phyloP scores from a whole-genome alignment of 148 eudicot species.

The Nyssa sinensis region DNA sequence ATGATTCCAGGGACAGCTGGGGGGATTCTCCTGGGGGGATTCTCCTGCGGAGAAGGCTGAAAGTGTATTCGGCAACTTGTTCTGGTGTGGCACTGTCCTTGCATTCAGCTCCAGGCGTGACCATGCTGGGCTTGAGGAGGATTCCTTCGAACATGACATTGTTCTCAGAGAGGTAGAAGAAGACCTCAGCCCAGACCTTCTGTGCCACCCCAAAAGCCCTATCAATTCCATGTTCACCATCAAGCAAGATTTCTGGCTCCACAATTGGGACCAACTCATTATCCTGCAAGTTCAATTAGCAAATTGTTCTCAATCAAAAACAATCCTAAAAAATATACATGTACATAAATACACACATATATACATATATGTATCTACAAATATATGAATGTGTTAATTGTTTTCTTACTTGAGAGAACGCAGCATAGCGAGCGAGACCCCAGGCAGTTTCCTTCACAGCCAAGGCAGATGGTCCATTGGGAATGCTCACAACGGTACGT shows the following conservation, averaged over 20 bases:
- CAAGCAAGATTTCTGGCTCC: slow-evolving; percentile 91
- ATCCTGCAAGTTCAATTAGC: slow-evolving; percentile 43
- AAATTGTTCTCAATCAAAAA: background rate
- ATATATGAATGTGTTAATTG: too few species aligned
- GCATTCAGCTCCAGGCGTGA: slow-evolving; percentile 94
- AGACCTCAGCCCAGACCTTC: slow-evolving; percentile 87
- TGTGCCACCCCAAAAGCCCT: slow-evolving; percentile 85
- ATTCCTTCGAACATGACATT: slow-evolving; percentile 89
- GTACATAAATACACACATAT: too few species aligned
- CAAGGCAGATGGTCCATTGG: slow-evolving; percentile 90
- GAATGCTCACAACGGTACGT: slow-evolving; percentile 99
- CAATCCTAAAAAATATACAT: too few species aligned
- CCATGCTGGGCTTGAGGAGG: slow-evolving; percentile 95
- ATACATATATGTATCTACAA: too few species aligned
- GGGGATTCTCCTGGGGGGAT: too few species aligned
- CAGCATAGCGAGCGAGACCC: slow-evolving; percentile 96
- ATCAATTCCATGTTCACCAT: slow-evolving; percentile 89
- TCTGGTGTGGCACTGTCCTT: slow-evolving; percentile 80
- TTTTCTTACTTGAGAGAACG: slow-evolving; percentile 82
- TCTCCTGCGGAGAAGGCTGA: slow-evolving; percentile 68
- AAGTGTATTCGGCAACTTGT: slow-evolving; percentile 78
- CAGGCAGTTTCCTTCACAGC: slow-evolving; percentile 96
- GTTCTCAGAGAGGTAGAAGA: slow-evolving; percentile 80
- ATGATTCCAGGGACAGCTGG: slow-evolving; percentile 98
- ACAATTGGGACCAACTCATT: slow-evolving; percentile 94